Base-by-base conservation (phyloP, 179 eudicot genomes). In the Corrigiola litoralis region DNA sequence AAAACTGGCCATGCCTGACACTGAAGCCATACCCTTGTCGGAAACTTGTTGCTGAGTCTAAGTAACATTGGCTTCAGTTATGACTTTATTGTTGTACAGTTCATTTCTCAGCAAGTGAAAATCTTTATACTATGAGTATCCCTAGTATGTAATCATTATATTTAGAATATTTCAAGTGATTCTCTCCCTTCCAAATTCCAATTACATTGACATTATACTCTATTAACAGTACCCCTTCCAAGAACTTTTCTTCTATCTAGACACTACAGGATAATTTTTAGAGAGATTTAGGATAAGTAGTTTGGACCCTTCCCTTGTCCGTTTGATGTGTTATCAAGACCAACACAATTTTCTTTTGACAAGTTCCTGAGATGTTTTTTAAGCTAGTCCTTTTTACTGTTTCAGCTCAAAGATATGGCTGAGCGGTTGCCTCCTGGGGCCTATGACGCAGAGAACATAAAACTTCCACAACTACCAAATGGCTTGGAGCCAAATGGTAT, bases 351-450 rank as follows among this genome's bases (percentile, higher is more conserved):
- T 41, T 24, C 6, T 40, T 53, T 16, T 45, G 42, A 31, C 27
- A n/a, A 55, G 17, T 40, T 8, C 49, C 50, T 65, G 38, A 25
- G 42, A 38, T 44, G 70, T 29, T 47, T 38, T 29, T 31, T 47
- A 58, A 52, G n/a, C 24, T 62, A 8, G 8, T 16, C 4, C 20
- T 55, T 14, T 53, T 29, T 69, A 1, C 24, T 40, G 41, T 69
- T 36, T 40, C 84, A 94, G 99, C 86, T 94, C 57, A 94, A 90
- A 77, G 99, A 88, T 63, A 80, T 94, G 88, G 99, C 97, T 37
- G 97, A 88, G 66, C 84, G 85, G 68, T 70, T 94, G 72, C 97
- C 99, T n/a, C 90, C 94, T 24, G 98, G 89, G 42, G 77, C 80
- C 27, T 90, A 87, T 54, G 91, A 90, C 49, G 60, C 72, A 1